These are phyloP conservation scores for Diplocarpon mali DNA, from an alignment of 2,329 filamentous ascomycete genomes.

Conservation along the genomic window DNA sequence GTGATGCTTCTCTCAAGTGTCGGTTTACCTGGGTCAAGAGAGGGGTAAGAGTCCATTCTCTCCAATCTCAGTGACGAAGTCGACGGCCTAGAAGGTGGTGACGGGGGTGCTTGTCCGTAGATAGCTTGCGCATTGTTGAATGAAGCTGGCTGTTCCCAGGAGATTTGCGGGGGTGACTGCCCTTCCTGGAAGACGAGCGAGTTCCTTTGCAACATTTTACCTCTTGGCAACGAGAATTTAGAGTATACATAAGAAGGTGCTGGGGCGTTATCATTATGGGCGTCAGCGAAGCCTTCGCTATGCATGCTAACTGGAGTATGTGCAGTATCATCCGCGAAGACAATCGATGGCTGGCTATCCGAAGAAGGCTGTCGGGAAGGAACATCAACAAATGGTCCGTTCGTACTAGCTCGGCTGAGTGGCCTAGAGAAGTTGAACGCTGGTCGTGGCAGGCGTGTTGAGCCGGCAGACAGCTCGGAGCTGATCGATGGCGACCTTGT, in stretches of 20 bases:
- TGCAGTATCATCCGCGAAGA: conserved; percentile 52
- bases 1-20: too few species aligned
- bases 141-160: conserved; percentile 47
- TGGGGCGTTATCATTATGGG: conserved; percentile 35
- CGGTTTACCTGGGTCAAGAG: conserved; percentile 35
- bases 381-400: conserved; percentile 36
- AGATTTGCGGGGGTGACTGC: conserved; percentile 41
- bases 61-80: conserved; percentile 35
- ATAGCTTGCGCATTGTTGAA: conserved; percentile 35
- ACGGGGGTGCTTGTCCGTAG: conserved; percentile 42
- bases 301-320: conserved; percentile 64
- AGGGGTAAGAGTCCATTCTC: conserved; percentile 30
- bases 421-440: conserved; percentile 93
- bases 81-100: conserved; percentile 48
- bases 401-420: conserved; percentile 59
- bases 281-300: conserved; percentile 55
- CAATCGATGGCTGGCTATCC: conserved; percentile 52
- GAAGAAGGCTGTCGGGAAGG: conserved; percentile 52
- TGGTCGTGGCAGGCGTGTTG: conserved; percentile 51
- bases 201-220: conserved; percentile 63
- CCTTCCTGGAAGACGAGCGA: conserved; percentile 47
- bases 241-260: conserved; percentile 76
- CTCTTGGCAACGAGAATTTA: conserved; percentile 73
- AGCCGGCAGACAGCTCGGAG: conserved; percentile 64
- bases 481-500: conserved; percentile 72